A percentile compares a stretch with the other conserved stretches of the same genome.
These are phyloP conservation scores for Entamoeba histolytica DNA, from an alignment of 208 protist species.

Conservation along the genomic window DNA sequence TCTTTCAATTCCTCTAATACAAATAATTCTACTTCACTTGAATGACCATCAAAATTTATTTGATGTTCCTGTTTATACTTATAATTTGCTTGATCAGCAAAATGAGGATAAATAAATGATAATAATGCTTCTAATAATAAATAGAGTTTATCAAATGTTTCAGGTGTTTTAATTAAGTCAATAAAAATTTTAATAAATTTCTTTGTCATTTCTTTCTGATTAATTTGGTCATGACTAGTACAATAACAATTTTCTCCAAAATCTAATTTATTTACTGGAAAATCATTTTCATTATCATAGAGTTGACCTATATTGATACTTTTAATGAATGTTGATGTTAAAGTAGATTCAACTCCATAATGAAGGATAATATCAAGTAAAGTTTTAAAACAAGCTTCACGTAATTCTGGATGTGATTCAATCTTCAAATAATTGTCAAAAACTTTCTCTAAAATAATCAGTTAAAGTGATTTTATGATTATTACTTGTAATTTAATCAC, in stretches of 20 bases:
- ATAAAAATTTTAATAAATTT: background rate
- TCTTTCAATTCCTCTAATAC: background rate
- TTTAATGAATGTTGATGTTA: background rate
- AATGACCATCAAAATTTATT: background rate
- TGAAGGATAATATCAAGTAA: background rate
- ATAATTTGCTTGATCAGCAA: background rate
- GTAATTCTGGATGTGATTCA: background rate
- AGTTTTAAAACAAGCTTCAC: background rate
- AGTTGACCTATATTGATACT: background rate
- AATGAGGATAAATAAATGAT: background rate
- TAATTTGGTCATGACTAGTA: background rate
- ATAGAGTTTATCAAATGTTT: background rate
- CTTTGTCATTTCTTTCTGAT: background rate
- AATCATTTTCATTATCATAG: background rate
- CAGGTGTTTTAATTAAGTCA: background rate
- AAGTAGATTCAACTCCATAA: background rate
- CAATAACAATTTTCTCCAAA: background rate
- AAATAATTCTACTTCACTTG: background rate
- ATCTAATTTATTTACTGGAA: background rate
- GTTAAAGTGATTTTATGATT: background rate
- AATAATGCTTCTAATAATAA: background rate
- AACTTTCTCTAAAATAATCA: background rate
- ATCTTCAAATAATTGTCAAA: background rate
- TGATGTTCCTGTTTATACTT: background rate
- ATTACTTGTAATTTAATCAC: background rate